Conservation (phyloP, 164 flowering plant genomes). For the Vitis rupestris region DNA sequence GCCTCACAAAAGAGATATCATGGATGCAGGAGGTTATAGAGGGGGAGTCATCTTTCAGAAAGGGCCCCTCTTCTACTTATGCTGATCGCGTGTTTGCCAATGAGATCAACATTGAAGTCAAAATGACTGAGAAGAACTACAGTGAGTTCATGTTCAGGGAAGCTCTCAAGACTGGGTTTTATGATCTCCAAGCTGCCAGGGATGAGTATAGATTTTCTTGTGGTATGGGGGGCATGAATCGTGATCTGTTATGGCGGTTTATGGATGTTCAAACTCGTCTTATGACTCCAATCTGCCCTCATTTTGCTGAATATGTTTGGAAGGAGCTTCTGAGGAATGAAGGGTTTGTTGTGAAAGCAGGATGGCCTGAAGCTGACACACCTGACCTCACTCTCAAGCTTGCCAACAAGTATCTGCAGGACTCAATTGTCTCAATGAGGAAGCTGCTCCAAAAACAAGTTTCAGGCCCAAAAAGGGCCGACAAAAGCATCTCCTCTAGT, state of each 20-base stretch:
- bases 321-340: slow-evolving; percentile 66
- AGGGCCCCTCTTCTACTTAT: slow-evolving; percentile 57
- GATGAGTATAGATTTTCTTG: slow-evolving; percentile 90
- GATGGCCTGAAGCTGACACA: slow-evolving; percentile 64
- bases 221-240: slow-evolving; percentile 72
- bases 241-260: slow-evolving; percentile 64
- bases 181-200: slow-evolving; percentile 88
- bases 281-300: slow-evolving; percentile 90
- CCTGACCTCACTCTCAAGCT: slow-evolving; percentile 70
- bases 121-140: slow-evolving; percentile 60
- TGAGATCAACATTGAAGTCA: slow-evolving; percentile 76
- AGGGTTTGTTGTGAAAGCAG: slow-evolving; percentile 71
- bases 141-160: slow-evolving; percentile 73
- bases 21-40: slow-evolving; percentile 87
- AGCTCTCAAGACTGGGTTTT: slow-evolving; percentile 85
- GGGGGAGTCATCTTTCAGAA: slow-evolving; percentile 56
- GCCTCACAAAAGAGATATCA: slow-evolving; percentile 79
- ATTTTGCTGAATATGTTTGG: slow-evolving; percentile 86
- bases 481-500: slow-evolving; percentile 24
- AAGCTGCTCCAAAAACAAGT: slow-evolving; percentile 78
- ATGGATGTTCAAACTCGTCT: slow-evolving; percentile 94
- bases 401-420: slow-evolving; percentile 84
- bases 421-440: slow-evolving; percentile 63
- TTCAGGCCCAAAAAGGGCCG: slow-evolving; percentile 61
- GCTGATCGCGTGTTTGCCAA: slow-evolving; percentile 84